phyloP scores from a whole-genome alignment of 1,139 yeast species.

The Ogataea hybrid region DNA sequence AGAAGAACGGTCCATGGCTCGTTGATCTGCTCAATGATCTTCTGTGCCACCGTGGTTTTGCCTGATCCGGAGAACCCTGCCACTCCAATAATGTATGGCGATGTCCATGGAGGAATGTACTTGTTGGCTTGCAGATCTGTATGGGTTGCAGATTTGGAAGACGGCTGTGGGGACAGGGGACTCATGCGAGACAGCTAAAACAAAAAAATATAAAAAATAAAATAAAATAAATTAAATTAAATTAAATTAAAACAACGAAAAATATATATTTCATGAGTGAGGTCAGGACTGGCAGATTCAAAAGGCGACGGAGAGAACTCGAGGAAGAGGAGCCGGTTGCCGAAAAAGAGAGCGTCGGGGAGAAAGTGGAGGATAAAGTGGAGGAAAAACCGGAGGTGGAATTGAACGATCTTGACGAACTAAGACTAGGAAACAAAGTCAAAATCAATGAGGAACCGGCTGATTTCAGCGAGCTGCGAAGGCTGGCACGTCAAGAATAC shows the following conservation, averaged over 20 bases:
- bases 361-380: neutral
- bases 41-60: slow-evolving; percentile 87
- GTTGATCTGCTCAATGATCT: slow-evolving; percentile 73
- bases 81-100: slow-evolving; percentile 90
- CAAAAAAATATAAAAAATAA: neutral
- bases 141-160: slow-evolving; percentile 4
- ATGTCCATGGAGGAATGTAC: slow-evolving; percentile 93
- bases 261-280: slow-evolving; percentile 3
- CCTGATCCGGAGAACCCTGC: slow-evolving; percentile 97
- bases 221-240: neutral
- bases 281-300: slow-evolving; percentile 7
- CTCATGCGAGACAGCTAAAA: neutral
- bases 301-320: slow-evolving; percentile 3
- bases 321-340: slow-evolving; percentile 6
- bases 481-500: slow-evolving; percentile 48
- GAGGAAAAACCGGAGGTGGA: slow-evolving; percentile 1
- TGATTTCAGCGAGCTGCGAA: slow-evolving; percentile 37
- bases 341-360: neutral
- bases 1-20: slow-evolving; percentile 96
- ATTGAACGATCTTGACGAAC: neutral
- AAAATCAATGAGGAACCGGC: slow-evolving; percentile 23
- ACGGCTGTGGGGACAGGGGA: slow-evolving; percentile 3
- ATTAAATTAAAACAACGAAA: neutral
- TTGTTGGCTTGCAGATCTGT: slow-evolving; percentile 22
- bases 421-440: slow-evolving; percentile 12